Evolutionary conservation across 225 moss, liverwort and hornwort genomes (phyloP).

Genomic region (Antitrichia curtipendula): DNA sequence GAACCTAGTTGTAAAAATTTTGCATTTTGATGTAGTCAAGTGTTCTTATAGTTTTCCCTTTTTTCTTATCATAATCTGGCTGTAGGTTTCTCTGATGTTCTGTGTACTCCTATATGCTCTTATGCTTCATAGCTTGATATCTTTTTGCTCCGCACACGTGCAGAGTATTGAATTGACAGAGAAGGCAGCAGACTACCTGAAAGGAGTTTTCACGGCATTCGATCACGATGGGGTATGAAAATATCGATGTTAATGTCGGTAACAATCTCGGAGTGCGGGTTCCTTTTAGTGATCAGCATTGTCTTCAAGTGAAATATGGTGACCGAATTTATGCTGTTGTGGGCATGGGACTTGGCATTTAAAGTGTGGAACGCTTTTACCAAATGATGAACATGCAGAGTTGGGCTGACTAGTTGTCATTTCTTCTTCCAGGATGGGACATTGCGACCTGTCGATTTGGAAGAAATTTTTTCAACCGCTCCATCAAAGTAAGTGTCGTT

Average conservation of each 20-base stretch:
- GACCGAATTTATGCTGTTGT: neutral
- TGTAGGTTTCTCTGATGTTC: neutral
- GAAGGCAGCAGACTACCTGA: conserved; percentile 60
- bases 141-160: neutral
- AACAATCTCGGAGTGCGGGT: neutral
- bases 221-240: conserved; percentile 66
- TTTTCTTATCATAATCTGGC: neutral
- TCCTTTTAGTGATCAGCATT: neutral
- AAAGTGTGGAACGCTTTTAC: neutral
- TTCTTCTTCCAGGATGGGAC: conserved; percentile 57
- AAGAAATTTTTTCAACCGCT: conserved; percentile 79
- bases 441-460: conserved; percentile 59
- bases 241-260: neutral
- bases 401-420: neutral
- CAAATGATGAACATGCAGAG: neutral
- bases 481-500: conserved; percentile 51
- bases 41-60: neutral
- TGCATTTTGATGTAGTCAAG: neutral
- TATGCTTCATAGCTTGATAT: neutral
- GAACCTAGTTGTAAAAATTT: neutral
- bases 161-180: conserved; percentile 93
- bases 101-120: neutral
- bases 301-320: neutral
- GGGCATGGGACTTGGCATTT: neutral
- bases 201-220: conserved; percentile 55